These are phyloP conservation scores for Aciculoconidium aculeatum DNA, from an alignment of 805 yeast species.

Conservation along the genomic window DNA sequence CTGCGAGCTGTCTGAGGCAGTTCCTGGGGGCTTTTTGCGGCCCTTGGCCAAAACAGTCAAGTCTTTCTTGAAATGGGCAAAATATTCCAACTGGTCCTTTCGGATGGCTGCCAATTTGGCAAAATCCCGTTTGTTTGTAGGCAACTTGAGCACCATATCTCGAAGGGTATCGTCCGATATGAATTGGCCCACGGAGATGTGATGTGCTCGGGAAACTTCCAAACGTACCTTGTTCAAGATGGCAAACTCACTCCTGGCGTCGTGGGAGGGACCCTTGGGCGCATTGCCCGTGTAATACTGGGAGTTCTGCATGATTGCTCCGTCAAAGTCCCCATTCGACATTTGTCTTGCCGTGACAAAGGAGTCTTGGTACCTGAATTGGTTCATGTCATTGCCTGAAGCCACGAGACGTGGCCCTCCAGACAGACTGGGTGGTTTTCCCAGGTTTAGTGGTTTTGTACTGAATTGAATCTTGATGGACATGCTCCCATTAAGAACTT, in stretches of 20 bases:
- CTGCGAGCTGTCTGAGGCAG: no score
- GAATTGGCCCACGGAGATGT: conserved; percentile 19
- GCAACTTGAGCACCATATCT: conserved; percentile 52
- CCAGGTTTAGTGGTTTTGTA: conserved; percentile 11
- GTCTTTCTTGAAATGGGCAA: conserved; percentile 33
- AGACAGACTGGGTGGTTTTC: not conserved
- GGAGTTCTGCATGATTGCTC: conserved; percentile 4
- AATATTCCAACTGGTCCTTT: conserved; percentile 25
- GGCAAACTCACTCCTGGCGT: no score
- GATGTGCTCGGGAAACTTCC: conserved; percentile 36
- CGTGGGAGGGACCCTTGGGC: conserved; percentile 12
- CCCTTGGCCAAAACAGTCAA: conserved; percentile 28
- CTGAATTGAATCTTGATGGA: conserved; percentile 50
- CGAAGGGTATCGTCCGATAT: conserved; percentile 33
- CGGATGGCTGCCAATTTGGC: conserved; percentile 31
- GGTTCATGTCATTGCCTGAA: conserved; percentile 7
- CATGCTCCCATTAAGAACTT: conserved; percentile 39
- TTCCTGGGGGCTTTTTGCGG: conserved; percentile 16
- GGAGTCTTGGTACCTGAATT: conserved; percentile 18
- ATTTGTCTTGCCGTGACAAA: conserved; percentile 20
- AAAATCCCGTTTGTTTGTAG: conserved; percentile 45
- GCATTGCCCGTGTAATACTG: no score
- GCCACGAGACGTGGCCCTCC: not conserved
- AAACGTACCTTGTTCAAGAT: conserved; percentile 36
- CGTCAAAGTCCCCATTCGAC: conserved; percentile 9